Evolutionary conservation across 192 early-diverging fungal species (phyloP), one percentile per base, ranked within the genome.

Genomic region (Linnemannia exigua): DNA sequence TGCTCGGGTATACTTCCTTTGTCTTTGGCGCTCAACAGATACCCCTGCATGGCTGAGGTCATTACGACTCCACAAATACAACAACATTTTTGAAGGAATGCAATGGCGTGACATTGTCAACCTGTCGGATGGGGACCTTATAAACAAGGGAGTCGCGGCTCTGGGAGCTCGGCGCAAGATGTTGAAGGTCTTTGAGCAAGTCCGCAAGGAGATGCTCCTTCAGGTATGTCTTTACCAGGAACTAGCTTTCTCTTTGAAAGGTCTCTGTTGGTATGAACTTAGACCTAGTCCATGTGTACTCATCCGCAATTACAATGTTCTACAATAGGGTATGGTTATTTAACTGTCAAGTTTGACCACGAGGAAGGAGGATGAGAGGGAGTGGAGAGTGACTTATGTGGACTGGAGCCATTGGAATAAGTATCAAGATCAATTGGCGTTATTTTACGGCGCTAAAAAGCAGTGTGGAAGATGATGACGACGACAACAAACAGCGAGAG

Each of bases 31-130:
- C 11, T 38, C 3, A 31, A 25, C 54, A 92, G 98, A 99, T 90
- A 96, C 98, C 84, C 96, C 97, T 15, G 92, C 93, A 61, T 99
- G 98, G 98, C 91, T 99, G 77, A 89, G 97, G 61, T 94, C 93
- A 74, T 91, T 99, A 68, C 95, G 98, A 37, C 90, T 99, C 79
- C 98, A 99, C 91, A 99, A 99, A 89, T 99, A 99, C 90, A 97
- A 95, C 33, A 75, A 92, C 25, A 93, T 97, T 51, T 98, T 99
- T 91, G 94, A 96, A 35, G 91, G 90, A 20, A 94, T 95, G 92
- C 89, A 94, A 72, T 99, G 97, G 97, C 92, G 93, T 69, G 94
- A 96, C 41, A 96, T 99, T 77, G 94, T 99, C 54, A 92, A 94
- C 68, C 82, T 99, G 82, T 90, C 88, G 33, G 98, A 99, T 73